phyloP scores from a whole-genome alignment of 495 filamentous ascomycete genomes.

The Hypoxylon subgilvum region DNA sequence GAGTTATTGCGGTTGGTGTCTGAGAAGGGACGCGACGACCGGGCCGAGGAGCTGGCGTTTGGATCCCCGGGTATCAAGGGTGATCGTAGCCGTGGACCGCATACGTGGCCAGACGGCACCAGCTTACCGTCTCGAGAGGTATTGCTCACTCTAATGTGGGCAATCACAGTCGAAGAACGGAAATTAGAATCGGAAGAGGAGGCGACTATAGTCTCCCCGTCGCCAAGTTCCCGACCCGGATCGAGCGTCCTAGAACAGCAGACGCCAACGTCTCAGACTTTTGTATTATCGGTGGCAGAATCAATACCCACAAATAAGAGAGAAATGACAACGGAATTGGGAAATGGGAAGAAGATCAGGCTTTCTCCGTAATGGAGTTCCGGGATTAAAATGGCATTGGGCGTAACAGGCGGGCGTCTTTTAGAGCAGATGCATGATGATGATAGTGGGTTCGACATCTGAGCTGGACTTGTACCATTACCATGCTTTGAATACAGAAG shows the following conservation, averaged over 20 bases:
- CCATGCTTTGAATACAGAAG: conserved; percentile 27
- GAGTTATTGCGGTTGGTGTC: conserved; percentile 76
- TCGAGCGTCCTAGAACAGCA: conserved; percentile 40
- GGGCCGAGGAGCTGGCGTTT: conserved; percentile 46
- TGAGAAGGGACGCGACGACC: conserved; percentile 51
- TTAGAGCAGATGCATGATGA: conserved; percentile 25
- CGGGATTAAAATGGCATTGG: conserved; percentile 22
- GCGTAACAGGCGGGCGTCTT: conserved; percentile 23
- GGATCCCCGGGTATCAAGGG: conserved; percentile 49
- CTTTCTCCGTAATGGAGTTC: conserved; percentile 34
- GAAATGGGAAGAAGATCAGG: conserved; percentile 20
- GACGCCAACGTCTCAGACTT: conserved; percentile 35
- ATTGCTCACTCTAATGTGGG: conserved; percentile 60
- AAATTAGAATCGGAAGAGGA: conserved; percentile 32
- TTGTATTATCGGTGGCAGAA: conserved; percentile 38
- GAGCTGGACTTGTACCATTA: conserved; percentile 35
- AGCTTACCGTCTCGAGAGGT: conserved; percentile 58
- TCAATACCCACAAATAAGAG: conserved; percentile 21
- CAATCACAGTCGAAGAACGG: conserved; percentile 55
- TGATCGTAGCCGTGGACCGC: conserved; percentile 48
- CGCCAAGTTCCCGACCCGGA: conserved; percentile 34
- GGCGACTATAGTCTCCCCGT: conserved; percentile 28
- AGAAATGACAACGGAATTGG: conserved; percentile 29
- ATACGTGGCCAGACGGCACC: conserved; percentile 50
- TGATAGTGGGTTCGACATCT: conserved; percentile 12